Evolutionary conservation across 202 grass and related monocot genomes (phyloP).

Genomic region (Setaria viridis): DNA sequence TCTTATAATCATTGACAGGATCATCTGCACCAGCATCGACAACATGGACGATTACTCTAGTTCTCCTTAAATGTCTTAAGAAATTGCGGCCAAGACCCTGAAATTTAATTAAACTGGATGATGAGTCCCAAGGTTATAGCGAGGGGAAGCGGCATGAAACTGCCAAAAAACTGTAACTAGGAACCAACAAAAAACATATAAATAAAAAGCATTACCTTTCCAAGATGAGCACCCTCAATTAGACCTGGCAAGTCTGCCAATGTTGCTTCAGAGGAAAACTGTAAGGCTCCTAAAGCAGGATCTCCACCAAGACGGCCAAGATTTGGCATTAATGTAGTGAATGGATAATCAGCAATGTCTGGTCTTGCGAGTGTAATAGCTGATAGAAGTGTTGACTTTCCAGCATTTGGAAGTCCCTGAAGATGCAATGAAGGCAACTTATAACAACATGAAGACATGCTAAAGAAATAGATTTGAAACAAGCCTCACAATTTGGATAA

Average conservation of each 20-base stretch:
- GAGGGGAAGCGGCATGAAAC: background rate
- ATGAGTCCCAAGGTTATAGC: slow-evolving; percentile 28
- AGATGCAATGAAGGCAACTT: slow-evolving; percentile 18
- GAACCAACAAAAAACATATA: slow-evolving; percentile 21
- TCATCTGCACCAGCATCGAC: slow-evolving; percentile 88
- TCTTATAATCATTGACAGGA: slow-evolving; percentile 88
- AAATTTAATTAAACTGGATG: slow-evolving; percentile 30
- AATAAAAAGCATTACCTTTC: slow-evolving; percentile 66
- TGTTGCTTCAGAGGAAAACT: slow-evolving; percentile 92
- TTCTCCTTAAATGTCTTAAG: slow-evolving; percentile 96
- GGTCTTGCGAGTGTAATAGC: slow-evolving; percentile 92
- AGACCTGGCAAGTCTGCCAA: slow-evolving; percentile 95
- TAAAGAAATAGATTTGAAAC: slow-evolving; percentile 23
- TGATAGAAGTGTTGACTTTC: slow-evolving; percentile 97
- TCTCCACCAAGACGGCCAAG: slow-evolving; percentile 96
- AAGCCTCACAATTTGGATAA: slow-evolving; percentile 20
- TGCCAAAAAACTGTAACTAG: slow-evolving; percentile 18
- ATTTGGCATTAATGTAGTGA: slow-evolving; percentile 98
- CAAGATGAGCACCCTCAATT: slow-evolving; percentile 97
- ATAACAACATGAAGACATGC: slow-evolving; percentile 3
- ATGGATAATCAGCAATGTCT: slow-evolving; percentile 97
- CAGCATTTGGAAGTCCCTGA: slow-evolving; percentile 98
- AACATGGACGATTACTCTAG: slow-evolving; percentile 88
- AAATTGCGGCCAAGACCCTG: slow-evolving; percentile 99
- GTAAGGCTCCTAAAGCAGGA: slow-evolving; percentile 80